These are phyloP conservation scores for Saturnispora diversa DNA, from an alignment of 805 yeast genomes.

Conservation along the genomic window DNA sequence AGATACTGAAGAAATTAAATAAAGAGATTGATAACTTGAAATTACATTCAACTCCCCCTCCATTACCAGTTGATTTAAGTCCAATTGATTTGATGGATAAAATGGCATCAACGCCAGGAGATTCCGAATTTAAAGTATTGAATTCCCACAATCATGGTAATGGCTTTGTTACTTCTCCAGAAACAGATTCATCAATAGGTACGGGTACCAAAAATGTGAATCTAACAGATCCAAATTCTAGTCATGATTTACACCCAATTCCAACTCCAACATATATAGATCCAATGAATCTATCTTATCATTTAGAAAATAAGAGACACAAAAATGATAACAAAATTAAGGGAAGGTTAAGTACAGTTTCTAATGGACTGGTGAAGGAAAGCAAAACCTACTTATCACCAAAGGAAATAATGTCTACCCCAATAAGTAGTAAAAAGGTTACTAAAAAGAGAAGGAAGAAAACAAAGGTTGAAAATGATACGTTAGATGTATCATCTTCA, in stretches of 20 bases:
- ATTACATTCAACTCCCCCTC: conserved; percentile 10
- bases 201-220: conserved; percentile 7
- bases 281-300: conserved; percentile 28
- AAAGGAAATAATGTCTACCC: conserved; percentile 7
- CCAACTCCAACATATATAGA: conserved; percentile 15
- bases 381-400: conserved; percentile 4
- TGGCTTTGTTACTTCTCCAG: conserved; percentile 7
- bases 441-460: conserved; percentile 5
- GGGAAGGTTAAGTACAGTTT: conserved; percentile 2
- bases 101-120: not conserved
- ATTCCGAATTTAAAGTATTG: not conserved
- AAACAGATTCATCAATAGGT: conserved; percentile 10
- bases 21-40: conserved; percentile 32
- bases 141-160: not conserved
- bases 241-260: too few relatives aligned
- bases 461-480: not conserved
- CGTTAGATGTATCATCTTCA: not conserved
- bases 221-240: not conserved
- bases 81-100: not conserved
- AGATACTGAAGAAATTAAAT: conserved; percentile 33
- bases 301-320: conserved; percentile 26
- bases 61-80: not conserved
- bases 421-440: not conserved
- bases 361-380: not conserved
- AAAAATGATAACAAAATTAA: conserved; percentile 9